Conservation (phyloP, 257 asterid species). For the Plectranthus barbatus region DNA sequence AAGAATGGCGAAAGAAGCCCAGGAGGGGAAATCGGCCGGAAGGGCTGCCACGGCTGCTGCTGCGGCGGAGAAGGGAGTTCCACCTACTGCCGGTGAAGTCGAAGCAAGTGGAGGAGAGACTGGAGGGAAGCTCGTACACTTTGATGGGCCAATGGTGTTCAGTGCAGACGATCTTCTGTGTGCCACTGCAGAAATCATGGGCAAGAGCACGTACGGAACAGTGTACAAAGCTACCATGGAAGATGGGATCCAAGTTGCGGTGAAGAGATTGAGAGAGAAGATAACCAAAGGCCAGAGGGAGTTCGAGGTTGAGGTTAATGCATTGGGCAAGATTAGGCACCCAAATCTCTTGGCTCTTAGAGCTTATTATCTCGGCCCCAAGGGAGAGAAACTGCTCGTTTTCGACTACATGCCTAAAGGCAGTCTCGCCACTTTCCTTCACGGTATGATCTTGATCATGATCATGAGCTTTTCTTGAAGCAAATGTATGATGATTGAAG, state of each 20-base stretch:
- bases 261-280: slow-evolving; percentile 90
- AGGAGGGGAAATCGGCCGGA: slow-evolving; percentile 22
- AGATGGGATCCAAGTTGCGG: slow-evolving; percentile 86
- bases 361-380: slow-evolving; percentile 89
- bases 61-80: slow-evolving; percentile 31
- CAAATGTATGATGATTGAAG: neutral
- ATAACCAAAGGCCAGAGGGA: slow-evolving; percentile 77
- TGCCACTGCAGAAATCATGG: slow-evolving; percentile 96
- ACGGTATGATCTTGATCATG: slow-evolving; percentile 48
- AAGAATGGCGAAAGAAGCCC: slow-evolving; percentile 31
- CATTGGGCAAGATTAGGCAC: slow-evolving; percentile 75
- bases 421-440: slow-evolving; percentile 78
- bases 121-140: slow-evolving; percentile 92
- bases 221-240: slow-evolving; percentile 87
- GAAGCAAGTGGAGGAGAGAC: slow-evolving; percentile 63
- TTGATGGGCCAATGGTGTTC: slow-evolving; percentile 76
- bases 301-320: slow-evolving; percentile 73
- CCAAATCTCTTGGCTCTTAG: slow-evolving; percentile 85
- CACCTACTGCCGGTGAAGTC: slow-evolving; percentile 32
- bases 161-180: slow-evolving; percentile 87
- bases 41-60: neutral
- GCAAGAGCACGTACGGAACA: slow-evolving; percentile 92
- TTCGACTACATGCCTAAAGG: slow-evolving; percentile 91
- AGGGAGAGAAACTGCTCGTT: slow-evolving; percentile 93
- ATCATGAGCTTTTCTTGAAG: neutral